Evolutionary conservation across 2,329 filamentous ascomycete species (phyloP).

Genomic region (Elsinoe arachidis): DNA sequence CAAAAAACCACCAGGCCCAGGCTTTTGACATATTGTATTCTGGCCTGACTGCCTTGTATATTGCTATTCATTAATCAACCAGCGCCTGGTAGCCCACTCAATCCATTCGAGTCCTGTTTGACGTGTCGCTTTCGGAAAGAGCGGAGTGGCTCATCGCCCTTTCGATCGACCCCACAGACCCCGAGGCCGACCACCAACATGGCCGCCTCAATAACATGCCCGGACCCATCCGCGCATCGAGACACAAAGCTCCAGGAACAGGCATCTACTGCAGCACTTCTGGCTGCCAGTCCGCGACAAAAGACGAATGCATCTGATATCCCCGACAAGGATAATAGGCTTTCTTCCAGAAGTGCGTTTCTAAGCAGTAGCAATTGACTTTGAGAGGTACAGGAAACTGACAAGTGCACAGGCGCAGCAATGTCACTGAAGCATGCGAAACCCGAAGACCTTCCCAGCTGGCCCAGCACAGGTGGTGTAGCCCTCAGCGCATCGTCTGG

Average conservation of each 20-base stretch:
- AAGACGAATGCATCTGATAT: slow-evolving; percentile 20
- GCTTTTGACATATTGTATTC: background rate
- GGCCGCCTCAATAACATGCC: slow-evolving; percentile 23
- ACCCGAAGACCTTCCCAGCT: slow-evolving; percentile 65
- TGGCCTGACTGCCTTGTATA: background rate
- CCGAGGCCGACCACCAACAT: background rate
- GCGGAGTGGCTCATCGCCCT: background rate
- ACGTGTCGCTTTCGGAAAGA: background rate
- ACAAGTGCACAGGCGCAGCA: slow-evolving; percentile 44
- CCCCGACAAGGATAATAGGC: slow-evolving; percentile 46
- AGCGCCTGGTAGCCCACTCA: background rate
- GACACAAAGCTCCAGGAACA: slow-evolving; percentile 36
- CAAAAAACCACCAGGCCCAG: slow-evolving; percentile 4
- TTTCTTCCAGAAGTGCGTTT: slow-evolving; percentile 48
- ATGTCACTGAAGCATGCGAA: slow-evolving; percentile 62
- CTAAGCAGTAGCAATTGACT: background rate
- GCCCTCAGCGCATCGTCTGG: slow-evolving; percentile 57
- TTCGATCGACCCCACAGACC: background rate
- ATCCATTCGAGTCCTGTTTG: background rate
- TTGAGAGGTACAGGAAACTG: slow-evolving; percentile 14
- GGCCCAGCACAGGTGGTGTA: slow-evolving; percentile 56
- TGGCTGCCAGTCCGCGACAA: slow-evolving; percentile 38
- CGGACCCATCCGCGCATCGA: slow-evolving; percentile 39
- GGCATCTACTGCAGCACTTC: slow-evolving; percentile 54
- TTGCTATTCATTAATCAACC: background rate